Evolutionary conservation across 1,139 yeast species (phyloP).

Genomic region (Debaryomyces subglobosus): DNA sequence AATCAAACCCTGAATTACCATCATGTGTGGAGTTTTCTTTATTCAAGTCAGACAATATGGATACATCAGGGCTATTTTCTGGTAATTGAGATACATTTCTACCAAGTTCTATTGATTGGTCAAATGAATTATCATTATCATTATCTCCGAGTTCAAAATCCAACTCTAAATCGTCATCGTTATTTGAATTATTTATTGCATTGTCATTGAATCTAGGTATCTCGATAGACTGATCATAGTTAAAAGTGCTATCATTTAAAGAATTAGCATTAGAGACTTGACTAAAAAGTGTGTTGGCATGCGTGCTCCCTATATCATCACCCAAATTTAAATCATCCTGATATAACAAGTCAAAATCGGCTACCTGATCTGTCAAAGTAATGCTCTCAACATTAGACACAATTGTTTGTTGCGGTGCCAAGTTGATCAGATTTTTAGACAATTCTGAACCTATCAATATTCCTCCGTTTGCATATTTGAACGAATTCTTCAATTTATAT

Average conservation of each 20-base stretch:
- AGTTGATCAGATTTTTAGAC: conserved; percentile 34
- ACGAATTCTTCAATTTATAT: conserved; percentile 72
- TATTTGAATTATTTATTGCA: conserved; percentile 20
- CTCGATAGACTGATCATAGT: conserved; percentile 58
- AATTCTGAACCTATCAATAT: conserved; percentile 34
- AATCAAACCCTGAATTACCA: conserved; percentile 18
- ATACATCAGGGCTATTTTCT: conserved; percentile 31
- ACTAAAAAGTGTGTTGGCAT: conserved; percentile 14
- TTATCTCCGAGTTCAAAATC: conserved; percentile 49
- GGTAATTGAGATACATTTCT: conserved; percentile 35
- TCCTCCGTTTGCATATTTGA: conserved; percentile 47
- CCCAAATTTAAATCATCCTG: conserved; percentile 67
- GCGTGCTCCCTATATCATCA: conserved; percentile 23
- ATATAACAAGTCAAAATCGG: conserved; percentile 72
- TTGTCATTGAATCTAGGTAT: conserved; percentile 47
- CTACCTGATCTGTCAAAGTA: conserved; percentile 74
- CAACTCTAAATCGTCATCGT: conserved; percentile 49
- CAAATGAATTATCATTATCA: conserved; percentile 21
- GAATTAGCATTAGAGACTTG: conserved; percentile 12
- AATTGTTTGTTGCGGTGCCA: conserved; percentile 54
- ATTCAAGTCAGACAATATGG: conserved; percentile 27
- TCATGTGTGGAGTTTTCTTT: conserved; percentile 17
- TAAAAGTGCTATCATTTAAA: conserved; percentile 20
- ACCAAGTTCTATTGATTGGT: conserved; percentile 52
- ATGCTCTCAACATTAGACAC: conserved; percentile 57